Base-by-base conservation (phyloP, 2,329 filamentous ascomycete species). In the Aspergillus fumigatus region DNA sequence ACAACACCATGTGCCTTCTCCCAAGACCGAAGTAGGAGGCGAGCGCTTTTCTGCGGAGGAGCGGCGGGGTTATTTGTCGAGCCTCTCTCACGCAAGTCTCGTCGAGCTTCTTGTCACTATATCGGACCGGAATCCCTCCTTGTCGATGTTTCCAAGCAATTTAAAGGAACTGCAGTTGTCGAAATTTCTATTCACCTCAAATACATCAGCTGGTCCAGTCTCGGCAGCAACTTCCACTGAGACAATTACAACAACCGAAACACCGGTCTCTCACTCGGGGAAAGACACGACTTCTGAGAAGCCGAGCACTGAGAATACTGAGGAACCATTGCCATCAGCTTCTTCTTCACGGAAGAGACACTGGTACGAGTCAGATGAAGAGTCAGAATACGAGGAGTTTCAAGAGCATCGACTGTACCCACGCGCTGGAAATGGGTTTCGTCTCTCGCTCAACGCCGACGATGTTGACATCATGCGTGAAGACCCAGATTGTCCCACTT, bases 41-140 rank as follows among this genome's bases (percentile, higher is more conserved):
- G 63, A 66, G n/a, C 56, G 43, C 7, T 69, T 70, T 35, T 66
- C 71, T 4, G 51, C 56, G 5, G 68, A 67, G 35, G 68, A 89
- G 79, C 86, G 84, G 77, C 81, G 82, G 43, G 75, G 79, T 32
- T 90, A 89, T 67, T 78, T 92, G 53, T 80, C 80, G 0, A 79
- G 79, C 11, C 78, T 90, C 29, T 76, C 87, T 2, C 82, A 84
- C 61, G 73, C 79, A 9, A 79, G 85, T 41, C 78, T 92, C 1
- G 82, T 90, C 49, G 82, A 82, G 53, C 79, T 91, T 27, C 76
- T 91, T 38, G 77, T 89, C 57, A 81, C 82, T 59, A 80, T 85
- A 56, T 83, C 83, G 27, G 80, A 82, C 49, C 71, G 83, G 2
- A 80, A 88, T 58, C 86, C 88, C 2, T 81, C 85, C 53, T 75